phyloP scores from a whole-genome alignment of 169 alveolate species.

The Eimeria sp. region DNA sequence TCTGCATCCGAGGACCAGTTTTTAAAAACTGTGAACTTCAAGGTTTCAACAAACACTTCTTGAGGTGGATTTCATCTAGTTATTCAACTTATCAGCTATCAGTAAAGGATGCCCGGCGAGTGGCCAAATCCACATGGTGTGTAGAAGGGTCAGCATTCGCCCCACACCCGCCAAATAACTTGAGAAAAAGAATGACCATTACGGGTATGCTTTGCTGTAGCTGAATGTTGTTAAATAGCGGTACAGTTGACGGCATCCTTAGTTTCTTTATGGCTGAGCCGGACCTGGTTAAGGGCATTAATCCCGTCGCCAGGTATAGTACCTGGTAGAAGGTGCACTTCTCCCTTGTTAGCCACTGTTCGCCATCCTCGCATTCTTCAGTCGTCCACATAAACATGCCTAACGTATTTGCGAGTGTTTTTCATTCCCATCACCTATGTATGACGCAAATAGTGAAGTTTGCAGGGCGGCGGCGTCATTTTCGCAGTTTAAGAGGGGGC shows the following conservation, averaged over 20 bases:
- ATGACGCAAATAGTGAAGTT: background rate
- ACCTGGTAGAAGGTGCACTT: background rate
- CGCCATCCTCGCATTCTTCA: background rate
- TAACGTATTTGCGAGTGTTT: background rate
- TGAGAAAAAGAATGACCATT: background rate
- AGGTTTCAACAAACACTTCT: background rate
- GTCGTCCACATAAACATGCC: background rate
- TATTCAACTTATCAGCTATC: background rate
- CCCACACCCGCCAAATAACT: background rate
- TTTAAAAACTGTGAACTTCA: background rate
- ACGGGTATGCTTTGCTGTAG: background rate
- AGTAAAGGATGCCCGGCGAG: background rate
- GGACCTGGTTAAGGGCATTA: background rate
- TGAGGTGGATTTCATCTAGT: background rate
- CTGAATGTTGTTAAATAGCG: no score
- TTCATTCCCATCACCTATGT: background rate
- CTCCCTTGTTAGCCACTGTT: background rate
- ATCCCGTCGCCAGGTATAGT: background rate
- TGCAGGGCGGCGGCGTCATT: background rate
- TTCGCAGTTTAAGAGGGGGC: background rate
- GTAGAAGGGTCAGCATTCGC: background rate
- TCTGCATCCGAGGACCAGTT: background rate
- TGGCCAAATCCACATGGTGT: background rate
- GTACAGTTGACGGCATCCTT: background rate
- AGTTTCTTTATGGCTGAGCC: background rate